phyloP scores from a whole-genome alignment of 1,139 yeast genomes.

The Pichia sp. region DNA sequence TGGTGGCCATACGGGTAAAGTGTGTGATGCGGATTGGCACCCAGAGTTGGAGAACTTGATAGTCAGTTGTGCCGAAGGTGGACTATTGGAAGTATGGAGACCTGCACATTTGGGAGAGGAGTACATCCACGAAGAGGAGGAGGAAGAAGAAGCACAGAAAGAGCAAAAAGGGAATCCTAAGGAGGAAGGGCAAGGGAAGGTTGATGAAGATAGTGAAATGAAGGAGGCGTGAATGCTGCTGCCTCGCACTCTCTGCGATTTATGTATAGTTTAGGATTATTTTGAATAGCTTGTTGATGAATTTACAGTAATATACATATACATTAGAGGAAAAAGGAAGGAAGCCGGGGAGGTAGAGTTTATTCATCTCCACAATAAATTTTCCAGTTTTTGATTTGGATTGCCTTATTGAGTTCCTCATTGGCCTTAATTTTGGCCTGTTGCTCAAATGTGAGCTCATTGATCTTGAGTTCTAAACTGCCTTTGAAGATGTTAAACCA shows the following conservation, averaged over 20 bases:
- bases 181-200: conserved; percentile 8
- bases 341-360: no score
- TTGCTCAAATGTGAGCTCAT: conserved; percentile 29
- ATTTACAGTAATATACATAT: neutral
- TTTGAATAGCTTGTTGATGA: neutral
- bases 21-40: conserved; percentile 45
- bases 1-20: conserved; percentile 52
- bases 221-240: neutral
- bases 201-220: conserved; percentile 1
- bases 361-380: conserved; percentile 7
- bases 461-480: conserved; percentile 31
- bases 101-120: conserved; percentile 45
- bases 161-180: conserved; percentile 18
- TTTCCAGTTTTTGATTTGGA: conserved; percentile 34
- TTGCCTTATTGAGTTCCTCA: conserved; percentile 29
- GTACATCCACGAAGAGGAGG: conserved; percentile 32
- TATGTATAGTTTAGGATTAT: neutral
- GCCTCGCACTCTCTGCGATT: neutral
- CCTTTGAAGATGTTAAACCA: conserved; percentile 57
- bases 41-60: conserved; percentile 37
- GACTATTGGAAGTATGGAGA: conserved; percentile 47
- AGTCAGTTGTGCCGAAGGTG: conserved; percentile 47
- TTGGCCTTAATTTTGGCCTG: conserved; percentile 22
- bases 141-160: conserved; percentile 22
- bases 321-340: no score